Conservation (phyloP, 2,329 filamentous ascomycete species). For the Penicillium sp. region DNA sequence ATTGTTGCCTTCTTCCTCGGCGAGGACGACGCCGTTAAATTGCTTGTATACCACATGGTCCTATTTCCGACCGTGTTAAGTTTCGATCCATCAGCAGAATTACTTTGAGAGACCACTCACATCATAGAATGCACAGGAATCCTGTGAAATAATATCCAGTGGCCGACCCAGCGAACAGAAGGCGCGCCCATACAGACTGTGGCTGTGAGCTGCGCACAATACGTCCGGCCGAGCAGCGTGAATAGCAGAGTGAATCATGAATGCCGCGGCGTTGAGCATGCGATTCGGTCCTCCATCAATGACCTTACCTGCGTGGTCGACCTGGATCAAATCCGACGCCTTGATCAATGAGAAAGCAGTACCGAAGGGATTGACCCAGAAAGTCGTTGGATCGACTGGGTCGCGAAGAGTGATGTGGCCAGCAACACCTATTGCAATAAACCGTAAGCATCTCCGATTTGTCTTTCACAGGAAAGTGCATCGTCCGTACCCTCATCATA, state of each 20-base stretch:
- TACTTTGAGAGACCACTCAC: slow-evolving; percentile 28
- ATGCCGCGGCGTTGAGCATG: slow-evolving; percentile 56
- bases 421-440: slow-evolving; percentile 56
- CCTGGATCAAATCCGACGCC: slow-evolving; percentile 70
- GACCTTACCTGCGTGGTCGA: slow-evolving; percentile 65
- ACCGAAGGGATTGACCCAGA: slow-evolving; percentile 73
- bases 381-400: slow-evolving; percentile 63
- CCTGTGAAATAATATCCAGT: slow-evolving; percentile 55
- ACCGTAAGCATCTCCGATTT: background rate
- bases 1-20: slow-evolving; percentile 59
- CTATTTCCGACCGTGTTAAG: slow-evolving; percentile 28
- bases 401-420: slow-evolving; percentile 69
- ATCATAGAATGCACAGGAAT: slow-evolving; percentile 54
- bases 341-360: slow-evolving; percentile 68
- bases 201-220: slow-evolving; percentile 61
- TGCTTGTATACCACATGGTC: slow-evolving; percentile 60
- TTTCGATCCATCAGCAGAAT: background rate
- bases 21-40: slow-evolving; percentile 61
- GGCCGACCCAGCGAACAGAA: slow-evolving; percentile 51
- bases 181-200: slow-evolving; percentile 58
- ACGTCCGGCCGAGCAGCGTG: slow-evolving; percentile 62
- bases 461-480: background rate
- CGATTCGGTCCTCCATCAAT: slow-evolving; percentile 64
- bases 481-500: slow-evolving; percentile 56
- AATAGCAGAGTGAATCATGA: slow-evolving; percentile 61